Conservation (phyloP, 73 alveolate species). For the Paramecium bursaria region DNA sequence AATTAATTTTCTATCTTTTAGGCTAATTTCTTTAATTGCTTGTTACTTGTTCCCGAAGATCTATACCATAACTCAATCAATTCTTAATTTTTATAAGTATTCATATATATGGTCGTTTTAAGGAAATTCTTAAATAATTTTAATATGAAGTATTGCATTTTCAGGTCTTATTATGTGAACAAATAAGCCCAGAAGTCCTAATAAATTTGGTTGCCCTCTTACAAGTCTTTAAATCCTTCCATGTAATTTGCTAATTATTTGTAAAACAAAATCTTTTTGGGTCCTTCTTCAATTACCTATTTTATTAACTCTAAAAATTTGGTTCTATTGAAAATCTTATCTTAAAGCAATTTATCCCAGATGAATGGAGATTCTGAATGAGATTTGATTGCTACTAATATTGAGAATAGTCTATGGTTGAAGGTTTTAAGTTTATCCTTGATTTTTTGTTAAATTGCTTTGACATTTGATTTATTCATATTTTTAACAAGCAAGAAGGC, state of each 20-base stretch:
- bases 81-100: neutral
- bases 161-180: neutral
- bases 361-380: too few relatives aligned
- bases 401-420: too few relatives aligned
- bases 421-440: too few relatives aligned
- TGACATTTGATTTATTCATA: neutral
- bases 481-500: constrained; percentile 6
- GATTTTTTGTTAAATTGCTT: too few relatives aligned
- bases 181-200: constrained; percentile 19
- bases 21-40: constrained; percentile 18
- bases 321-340: constrained; percentile 14
- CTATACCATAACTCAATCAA: constrained; percentile 36
- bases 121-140: neutral
- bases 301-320: constrained; percentile 10
- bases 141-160: neutral
- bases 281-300: neutral
- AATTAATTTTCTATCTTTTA: constrained; percentile 21
- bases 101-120: neutral
- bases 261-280: constrained; percentile 19
- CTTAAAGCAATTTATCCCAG: constrained; percentile 54
- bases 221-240: neutral
- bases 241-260: constrained; percentile 16
- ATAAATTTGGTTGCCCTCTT: neutral
- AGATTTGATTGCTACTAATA: too few relatives aligned
- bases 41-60: constrained; percentile 1